Base-by-base conservation (phyloP, 768 basidiomycete genomes). In the Boletus reticulatus region DNA sequence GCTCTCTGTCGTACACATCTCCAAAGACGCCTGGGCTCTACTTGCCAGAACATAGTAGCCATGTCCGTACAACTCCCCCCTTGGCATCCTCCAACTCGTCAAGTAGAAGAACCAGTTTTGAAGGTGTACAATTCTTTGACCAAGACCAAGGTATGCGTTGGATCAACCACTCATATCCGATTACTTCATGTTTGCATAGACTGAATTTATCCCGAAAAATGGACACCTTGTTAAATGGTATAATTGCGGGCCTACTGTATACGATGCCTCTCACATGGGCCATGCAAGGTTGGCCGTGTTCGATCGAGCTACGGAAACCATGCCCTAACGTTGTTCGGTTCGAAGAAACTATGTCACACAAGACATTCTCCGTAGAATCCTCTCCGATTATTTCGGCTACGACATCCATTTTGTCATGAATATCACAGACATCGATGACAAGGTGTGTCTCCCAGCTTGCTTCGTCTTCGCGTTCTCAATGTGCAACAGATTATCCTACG, bases 371-470 rank as follows among this genome's bases (percentile, higher is more conserved):
- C 65, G 66, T n/a, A 69, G 97, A 47, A 92, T 99, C 49, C 78
- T 98, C 78, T 80, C 87, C 1, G 94, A 98, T 75, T 98, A 96
- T 74, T 98, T 98, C 73, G 90, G 92, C 24, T 98, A 95, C 66
- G 92, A 98, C 68, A 89, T 99, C 53, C 93, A 98, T 70, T 97
- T 98, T 67, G 96, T 98, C 43, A 97, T 97, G 94, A 99, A 99
- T 72, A 84, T 99, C 63, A 99, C 97, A 6, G 96, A 99, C 72
- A 97, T 99, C 58, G 97, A 99, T 67, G 97, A 98, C 81, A 99
- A 99, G 84, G 96, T 91, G 56, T 50, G 76, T 56, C 17, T 19
- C 14, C 39, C 45, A 6, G n/a, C 47, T 46, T 48, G 38, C 22
- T 42, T 53, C 43, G 1, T 50, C 24, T 47, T 45, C 20, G 29